Evolutionary conservation across 805 yeast species (phyloP).

Genomic region (Candida insectorum): DNA sequence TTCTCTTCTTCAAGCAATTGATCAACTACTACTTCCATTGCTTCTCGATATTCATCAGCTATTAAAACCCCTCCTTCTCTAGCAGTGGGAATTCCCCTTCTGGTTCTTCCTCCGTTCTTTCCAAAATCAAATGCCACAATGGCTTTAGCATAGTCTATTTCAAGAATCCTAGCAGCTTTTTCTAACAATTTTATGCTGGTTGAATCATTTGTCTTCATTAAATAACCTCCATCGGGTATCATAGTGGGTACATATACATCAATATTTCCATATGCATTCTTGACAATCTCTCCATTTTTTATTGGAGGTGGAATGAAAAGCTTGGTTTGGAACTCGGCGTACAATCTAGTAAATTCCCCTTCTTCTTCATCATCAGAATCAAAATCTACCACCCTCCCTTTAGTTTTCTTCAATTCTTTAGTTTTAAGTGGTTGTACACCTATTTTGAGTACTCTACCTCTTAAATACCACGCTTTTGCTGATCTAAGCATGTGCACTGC

Average conservation of each 20-base stretch:
- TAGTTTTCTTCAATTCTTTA: constrained; percentile 5
- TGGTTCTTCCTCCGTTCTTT: constrained; percentile 21
- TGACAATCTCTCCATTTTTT: constrained; percentile 63
- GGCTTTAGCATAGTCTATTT: constrained; percentile 81
- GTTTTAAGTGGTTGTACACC: constrained; percentile 67
- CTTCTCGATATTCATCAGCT: constrained; percentile 57
- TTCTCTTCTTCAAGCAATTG: constrained; percentile 48
- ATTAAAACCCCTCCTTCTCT: constrained; percentile 74
- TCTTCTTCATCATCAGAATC: constrained; percentile 39
- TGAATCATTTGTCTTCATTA: constrained; percentile 33
- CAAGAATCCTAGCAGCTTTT: constrained; percentile 67
- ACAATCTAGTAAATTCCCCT: constrained; percentile 58
- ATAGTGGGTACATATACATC: constrained; percentile 75
- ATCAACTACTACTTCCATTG: constrained; percentile 50
- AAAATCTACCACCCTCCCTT: constrained; percentile 7
- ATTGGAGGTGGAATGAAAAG: constrained; percentile 64
- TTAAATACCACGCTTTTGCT: constrained; percentile 82
- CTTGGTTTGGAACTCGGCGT: constrained; percentile 77
- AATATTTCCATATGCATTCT: constrained; percentile 78
- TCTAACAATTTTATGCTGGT: constrained; percentile 48
- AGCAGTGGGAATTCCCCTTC: constrained; percentile 48
- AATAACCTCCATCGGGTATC: constrained; percentile 78
- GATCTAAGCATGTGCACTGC: constrained; percentile 64
- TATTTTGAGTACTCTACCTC: constrained; percentile 69
- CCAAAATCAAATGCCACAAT: constrained; percentile 83